Evolutionary conservation across 805 yeast genomes (phyloP).

Genomic region (Cyberlindnera sargentensis): DNA sequence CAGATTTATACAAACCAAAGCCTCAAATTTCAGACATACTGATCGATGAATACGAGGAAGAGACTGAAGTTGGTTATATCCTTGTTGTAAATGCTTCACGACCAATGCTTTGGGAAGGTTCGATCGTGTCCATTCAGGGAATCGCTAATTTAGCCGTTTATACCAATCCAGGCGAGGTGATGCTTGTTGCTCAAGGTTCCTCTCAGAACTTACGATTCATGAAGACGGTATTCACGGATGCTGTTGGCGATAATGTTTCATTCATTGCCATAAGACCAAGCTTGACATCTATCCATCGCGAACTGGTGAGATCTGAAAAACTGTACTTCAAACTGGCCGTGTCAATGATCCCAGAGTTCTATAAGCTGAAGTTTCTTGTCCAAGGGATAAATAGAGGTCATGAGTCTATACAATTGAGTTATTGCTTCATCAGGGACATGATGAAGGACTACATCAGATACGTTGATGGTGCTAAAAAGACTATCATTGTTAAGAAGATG

Average conservation of each 20-base stretch:
- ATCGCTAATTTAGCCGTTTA: slow-evolving; percentile 36
- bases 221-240: slow-evolving; percentile 47
- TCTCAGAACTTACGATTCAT: slow-evolving; percentile 47
- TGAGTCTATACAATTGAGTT: slow-evolving; percentile 68
- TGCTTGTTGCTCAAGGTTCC: slow-evolving; percentile 68
- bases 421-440: slow-evolving; percentile 73
- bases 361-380: slow-evolving; percentile 42
- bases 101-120: slow-evolving; percentile 90
- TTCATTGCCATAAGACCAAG: slow-evolving; percentile 65
- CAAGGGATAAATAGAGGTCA: slow-evolving; percentile 60
- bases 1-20: slow-evolving; percentile 32
- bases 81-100: slow-evolving; percentile 71
- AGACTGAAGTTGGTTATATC: slow-evolving; percentile 47
- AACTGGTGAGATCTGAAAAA: slow-evolving; percentile 57
- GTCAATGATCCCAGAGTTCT: slow-evolving; percentile 53
- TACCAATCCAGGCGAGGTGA: slow-evolving; percentile 58
- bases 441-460: slow-evolving; percentile 64
- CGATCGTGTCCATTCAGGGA: slow-evolving; percentile 46
- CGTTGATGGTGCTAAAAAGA: slow-evolving; percentile 58
- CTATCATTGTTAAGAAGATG: slow-evolving; percentile 62
- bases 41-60: slow-evolving; percentile 22
- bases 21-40: slow-evolving; percentile 14
- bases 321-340: slow-evolving; percentile 62
- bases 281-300: slow-evolving; percentile 63
- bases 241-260: slow-evolving; percentile 47